Evolutionary conservation across 306 rosid genomes (phyloP), one percentile per base, ranked within the genome.

Genomic region (Albizia julibrissin): DNA sequence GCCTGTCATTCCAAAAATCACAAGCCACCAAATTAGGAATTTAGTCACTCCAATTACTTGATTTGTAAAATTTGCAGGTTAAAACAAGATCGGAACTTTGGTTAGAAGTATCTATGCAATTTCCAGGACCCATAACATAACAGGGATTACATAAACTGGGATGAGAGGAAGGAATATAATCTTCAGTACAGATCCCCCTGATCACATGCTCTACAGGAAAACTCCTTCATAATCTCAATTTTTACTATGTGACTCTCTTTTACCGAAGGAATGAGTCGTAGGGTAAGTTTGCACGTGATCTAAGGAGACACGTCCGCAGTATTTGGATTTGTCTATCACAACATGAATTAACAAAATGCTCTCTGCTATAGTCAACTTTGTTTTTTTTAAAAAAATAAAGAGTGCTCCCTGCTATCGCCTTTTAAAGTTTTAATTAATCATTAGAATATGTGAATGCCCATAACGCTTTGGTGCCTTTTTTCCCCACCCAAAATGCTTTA

Each of bases 1-100:
- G 88, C 97, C 99, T 95, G 89, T 86, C 82, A 84, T 44, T 26
- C 33, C 29, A 62, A 78, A 79, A n/a, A 74, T 83, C 73, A 12
- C 74, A 72, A 68, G n/a, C 47, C 39, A 71, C 40, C 59, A 50
- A 39, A 24, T 8, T 56, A 76, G 31, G 46, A 76, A 69, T 18
- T 84, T 4, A 66, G 46, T 18, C 47, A 68, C 16, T 72, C 61
- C 31, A 75, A 37, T 77, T 40, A 47, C 40, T 61, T 50, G 22
- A 24, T 34, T 62, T 46, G 37, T 37, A 34, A 13, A 44, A 34
- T 77, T 75, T 82, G 62, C 29, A 43, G 46, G 14, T 16, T 37
- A 69, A 31, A 31, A 82, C 56, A 18, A 2, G 34, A 42, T 42
- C 46, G 29, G n/a, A 72, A 62, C 34, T 44, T 72, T 72, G 22